Evolutionary conservation across 169 alveolate genomes (phyloP).

Genomic region (Eimeria zaria): DNA sequence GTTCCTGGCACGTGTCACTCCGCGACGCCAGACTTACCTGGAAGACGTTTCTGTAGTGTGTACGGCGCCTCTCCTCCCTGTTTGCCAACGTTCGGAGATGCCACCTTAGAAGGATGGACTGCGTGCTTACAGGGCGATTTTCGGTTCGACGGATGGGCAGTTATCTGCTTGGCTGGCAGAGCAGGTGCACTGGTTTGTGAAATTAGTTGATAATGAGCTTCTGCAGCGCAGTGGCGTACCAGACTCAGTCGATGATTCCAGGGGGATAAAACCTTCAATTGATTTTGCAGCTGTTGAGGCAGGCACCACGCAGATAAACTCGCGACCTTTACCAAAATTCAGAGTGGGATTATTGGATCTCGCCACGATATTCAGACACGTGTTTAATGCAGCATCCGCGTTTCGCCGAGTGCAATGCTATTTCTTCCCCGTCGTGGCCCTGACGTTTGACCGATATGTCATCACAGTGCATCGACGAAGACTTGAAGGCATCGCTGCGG

Average conservation of each 20-base stretch:
- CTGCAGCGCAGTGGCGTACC: conserved; percentile 1
- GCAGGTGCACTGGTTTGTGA: conserved; percentile 76
- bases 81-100: background rate
- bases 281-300: conserved; percentile 24
- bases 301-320: background rate
- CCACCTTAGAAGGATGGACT: background rate
- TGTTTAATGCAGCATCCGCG: conserved; percentile 41
- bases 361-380: conserved; percentile 59
- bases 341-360: conserved; percentile 43
- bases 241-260: background rate
- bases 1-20: background rate
- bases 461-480: conserved; percentile 32
- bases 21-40: background rate
- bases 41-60: background rate
- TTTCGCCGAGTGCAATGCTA: conserved; percentile 54
- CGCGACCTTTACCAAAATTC: background rate
- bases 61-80: background rate
- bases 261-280: background rate
- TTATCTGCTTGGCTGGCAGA: conserved; percentile 71
- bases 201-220: conserved; percentile 4
- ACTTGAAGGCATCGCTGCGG: conserved; percentile 37
- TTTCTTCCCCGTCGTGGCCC: conserved; percentile 60
- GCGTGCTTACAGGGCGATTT: conserved; percentile 49
- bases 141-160: conserved; percentile 54
- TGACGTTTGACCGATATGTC: conserved; percentile 38